Conservation (phyloP, 1,284 basidiomycete species). For the Fomitopsis schrenkii region DNA sequence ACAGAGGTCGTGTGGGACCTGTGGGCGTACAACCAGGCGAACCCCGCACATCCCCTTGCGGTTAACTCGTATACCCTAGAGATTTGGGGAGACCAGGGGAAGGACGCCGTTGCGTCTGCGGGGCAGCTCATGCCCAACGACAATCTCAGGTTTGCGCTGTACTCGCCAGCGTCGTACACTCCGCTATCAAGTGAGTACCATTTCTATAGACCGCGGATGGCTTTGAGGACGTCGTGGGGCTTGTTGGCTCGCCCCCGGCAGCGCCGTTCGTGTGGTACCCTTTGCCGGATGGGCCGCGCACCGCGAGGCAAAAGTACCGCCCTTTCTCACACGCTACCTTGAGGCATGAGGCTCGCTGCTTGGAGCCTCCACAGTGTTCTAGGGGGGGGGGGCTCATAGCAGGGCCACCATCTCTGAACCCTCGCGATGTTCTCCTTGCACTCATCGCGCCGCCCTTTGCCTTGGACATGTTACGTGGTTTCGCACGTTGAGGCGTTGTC, state of each 20-base stretch:
- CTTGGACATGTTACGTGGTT: too few relatives aligned
- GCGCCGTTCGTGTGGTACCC: too few relatives aligned
- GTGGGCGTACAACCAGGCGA: constrained; percentile 67
- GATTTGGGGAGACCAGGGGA: constrained; percentile 78
- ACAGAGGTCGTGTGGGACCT: constrained; percentile 81
- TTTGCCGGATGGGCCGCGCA: too few relatives aligned
- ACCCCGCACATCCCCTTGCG: constrained; percentile 66
- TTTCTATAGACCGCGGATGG: too few relatives aligned
- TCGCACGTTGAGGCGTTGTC: too few relatives aligned
- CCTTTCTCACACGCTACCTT: too few relatives aligned
- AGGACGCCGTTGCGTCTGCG: constrained; percentile 48
- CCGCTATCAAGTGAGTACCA: constrained; percentile 59
- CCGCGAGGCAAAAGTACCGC: background rate
- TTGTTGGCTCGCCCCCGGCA: too few relatives aligned
- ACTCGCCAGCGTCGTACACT: constrained; percentile 78
- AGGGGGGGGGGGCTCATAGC: too few relatives aligned
- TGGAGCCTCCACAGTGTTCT: background rate
- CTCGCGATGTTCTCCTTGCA: too few relatives aligned
- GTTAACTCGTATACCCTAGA: constrained; percentile 74
- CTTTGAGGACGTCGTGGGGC: too few relatives aligned
- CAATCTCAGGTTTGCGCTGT: constrained; percentile 78
- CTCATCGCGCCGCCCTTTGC: too few relatives aligned
- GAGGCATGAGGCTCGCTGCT: background rate
- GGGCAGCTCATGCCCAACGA: constrained; percentile 73
- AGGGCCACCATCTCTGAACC: too few relatives aligned